Evolutionary conservation across 768 basidiomycete species (phyloP), one percentile per base, ranked within the genome.

Genomic region (Pleurotus platypus): DNA sequence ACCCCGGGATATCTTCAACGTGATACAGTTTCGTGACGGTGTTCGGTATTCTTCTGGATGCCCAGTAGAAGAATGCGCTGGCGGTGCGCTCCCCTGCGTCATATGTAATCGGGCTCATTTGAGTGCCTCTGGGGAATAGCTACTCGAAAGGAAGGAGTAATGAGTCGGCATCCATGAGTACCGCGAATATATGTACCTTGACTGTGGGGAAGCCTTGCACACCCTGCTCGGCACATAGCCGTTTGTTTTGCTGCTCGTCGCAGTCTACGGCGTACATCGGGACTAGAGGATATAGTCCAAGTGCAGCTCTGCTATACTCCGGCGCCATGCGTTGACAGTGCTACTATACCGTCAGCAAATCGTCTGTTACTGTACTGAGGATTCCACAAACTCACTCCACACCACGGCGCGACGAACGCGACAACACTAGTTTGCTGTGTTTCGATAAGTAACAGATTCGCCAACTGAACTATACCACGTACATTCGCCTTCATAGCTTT

Each of bases 351-450:
- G 18, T 39, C 15, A 39, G 27, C 35, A 37, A 9, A 35, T 35
- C 49, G 9, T 30, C 15, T 16, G 7, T n/a, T 35, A 16, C 11
- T 18, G 47, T 16, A 2, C 49, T 27, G n/a, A 27, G n/a, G 5
- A 35, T 40, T 22, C n/a, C 35, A 38, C 61, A 27, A 56, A 43
- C 88, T 67, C 69, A 91, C 89, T 61, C 89, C 90, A 66, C 90
- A 94, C 94, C 94, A 96, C 3, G 93, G 90, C n/a, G 94, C 94
- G 11, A 94, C 89, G 66, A 95, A 97, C 1, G 92, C 94, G 15
- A 96, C 87, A 66, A 94, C 70, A 59, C 78, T 83, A 30, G 91
- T 89, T 72, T 81, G 75, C 91, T 92, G 22, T 13, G 15, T 9
- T 13, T 16, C 35, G 9, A 18, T 18, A 39, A 35, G 45, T 13